A percentile compares a stretch with the other conserved stretches of the same genome.
Evolutionary conservation across 345 rosid genomes (phyloP).

Genomic region (Salix exigua): DNA sequence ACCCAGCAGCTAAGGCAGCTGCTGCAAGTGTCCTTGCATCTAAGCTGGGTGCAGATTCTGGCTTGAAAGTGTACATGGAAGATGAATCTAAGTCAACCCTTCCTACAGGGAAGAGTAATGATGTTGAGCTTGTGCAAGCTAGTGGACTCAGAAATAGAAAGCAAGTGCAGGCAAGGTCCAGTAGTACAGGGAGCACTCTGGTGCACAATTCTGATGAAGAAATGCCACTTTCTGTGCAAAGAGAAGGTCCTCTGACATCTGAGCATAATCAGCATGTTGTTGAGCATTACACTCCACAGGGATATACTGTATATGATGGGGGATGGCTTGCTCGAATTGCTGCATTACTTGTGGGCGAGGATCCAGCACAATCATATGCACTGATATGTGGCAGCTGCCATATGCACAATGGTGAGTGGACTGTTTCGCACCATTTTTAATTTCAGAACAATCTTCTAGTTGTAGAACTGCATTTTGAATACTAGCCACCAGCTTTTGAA

Average conservation of each 20-base stretch:
- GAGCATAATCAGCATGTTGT: slow-evolving; percentile 60
- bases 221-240: slow-evolving; percentile 31
- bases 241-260: slow-evolving; percentile 33
- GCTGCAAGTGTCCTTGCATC: slow-evolving; percentile 97
- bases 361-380: slow-evolving; percentile 86
- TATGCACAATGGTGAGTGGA: slow-evolving; percentile 84
- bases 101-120: slow-evolving; percentile 60
- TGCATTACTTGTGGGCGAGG: slow-evolving; percentile 95
- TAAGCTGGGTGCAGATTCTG: slow-evolving; percentile 88
- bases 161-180: slow-evolving; percentile 43
- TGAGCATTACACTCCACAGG: slow-evolving; percentile 58
- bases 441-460: not conserved
- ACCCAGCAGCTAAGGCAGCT: slow-evolving; percentile 97
- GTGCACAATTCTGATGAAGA: slow-evolving; percentile 42
- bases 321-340: slow-evolving; percentile 92
- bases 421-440: too few species aligned
- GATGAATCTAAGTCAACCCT: slow-evolving; percentile 51
- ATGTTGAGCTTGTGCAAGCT: slow-evolving; percentile 56
- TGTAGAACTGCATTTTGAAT: not conserved
- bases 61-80: slow-evolving; percentile 67
- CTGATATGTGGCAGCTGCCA: slow-evolving; percentile 92
- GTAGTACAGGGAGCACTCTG: slow-evolving; percentile 47
- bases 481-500: not conserved
- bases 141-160: slow-evolving; percentile 74
- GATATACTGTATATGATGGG: slow-evolving; percentile 47